Evolutionary conservation across 2,329 filamentous ascomycete species (phyloP), one percentile per base, ranked within the genome.

Genomic region (Penicillium sp.): DNA sequence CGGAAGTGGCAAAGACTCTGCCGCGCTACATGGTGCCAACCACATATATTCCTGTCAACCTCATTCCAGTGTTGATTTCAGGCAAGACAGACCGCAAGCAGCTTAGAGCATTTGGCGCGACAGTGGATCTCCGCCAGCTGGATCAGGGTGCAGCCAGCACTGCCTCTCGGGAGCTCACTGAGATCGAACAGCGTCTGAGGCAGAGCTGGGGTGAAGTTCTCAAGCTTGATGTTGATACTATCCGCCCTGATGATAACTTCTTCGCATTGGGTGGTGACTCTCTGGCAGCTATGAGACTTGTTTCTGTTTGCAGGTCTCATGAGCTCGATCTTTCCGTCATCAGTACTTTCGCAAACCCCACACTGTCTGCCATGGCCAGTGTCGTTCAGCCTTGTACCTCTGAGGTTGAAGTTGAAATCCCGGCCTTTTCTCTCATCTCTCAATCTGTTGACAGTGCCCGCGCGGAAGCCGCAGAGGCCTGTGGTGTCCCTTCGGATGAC

Each of bases 81-180:
- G 75, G 76, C 2, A 81, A 81, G 63, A 74, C 69, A 1, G 74
- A 77, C 56, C 73, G 69, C 34, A 76, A 75, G 58, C 59, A 66
- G 34, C 64, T 71, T n/a, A 57, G 71, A 6, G 60, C 65, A 16
- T 68, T 76, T 40, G 74, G 72, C 5, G 53, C 66, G 14, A 65
- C 64, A 3, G 59, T 72, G 1, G 68, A 72, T 55, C 40, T 72
- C 48, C 65, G 69, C n/a, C 59, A 68, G 46, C 43, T 72, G 5
- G 67, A 69, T 24, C 58, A 69, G 55, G 57, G 48, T 27, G 50
- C 49, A 2, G 52, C 50, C 1, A 56, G 29, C 18, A 53, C 38
- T 7, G 24, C 56, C n/a, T 54, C 58, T 34, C 62, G 69, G 6
- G 62, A 65, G 44, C 21, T 73, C 32, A 73, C 40, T 7, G 71